These are phyloP conservation scores for Colletotrichum somersetense DNA, from an alignment of 2,329 filamentous ascomycete species.

Conservation along the genomic window DNA sequence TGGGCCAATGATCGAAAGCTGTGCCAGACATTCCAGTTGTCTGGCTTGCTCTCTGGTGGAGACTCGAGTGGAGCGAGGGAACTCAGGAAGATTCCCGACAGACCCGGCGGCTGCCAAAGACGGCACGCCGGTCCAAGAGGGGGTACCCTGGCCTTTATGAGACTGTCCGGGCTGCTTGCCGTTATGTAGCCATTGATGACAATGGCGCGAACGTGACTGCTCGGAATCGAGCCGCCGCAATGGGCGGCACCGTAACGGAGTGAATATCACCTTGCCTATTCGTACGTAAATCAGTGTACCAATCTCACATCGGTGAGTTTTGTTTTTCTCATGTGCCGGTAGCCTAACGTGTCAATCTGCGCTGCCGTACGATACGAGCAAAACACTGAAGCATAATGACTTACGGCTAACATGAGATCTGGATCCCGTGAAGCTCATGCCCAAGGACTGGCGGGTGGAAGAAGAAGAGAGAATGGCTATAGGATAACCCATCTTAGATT, in stretches of 20 bases:
- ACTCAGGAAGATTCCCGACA: conserved; percentile 29
- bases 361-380: conserved; percentile 10
- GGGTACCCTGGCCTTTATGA: background rate
- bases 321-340: background rate
- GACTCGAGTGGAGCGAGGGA: conserved; percentile 31
- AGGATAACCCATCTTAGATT: background rate
- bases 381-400: conserved; percentile 20
- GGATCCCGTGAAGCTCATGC: conserved; percentile 7
- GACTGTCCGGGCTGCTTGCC: background rate
- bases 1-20: conserved; percentile 7
- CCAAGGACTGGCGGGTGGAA: conserved; percentile 7
- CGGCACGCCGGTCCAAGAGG: conserved; percentile 17
- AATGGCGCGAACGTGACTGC: background rate
- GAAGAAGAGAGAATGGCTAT: conserved; percentile 4
- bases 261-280: conserved; percentile 15
- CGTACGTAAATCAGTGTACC: conserved; percentile 3
- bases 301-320: conserved; percentile 24
- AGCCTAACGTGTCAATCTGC: conserved; percentile 15
- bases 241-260: conserved; percentile 7
- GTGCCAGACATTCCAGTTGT: conserved; percentile 18
- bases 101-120: conserved; percentile 20
- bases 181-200: background rate
- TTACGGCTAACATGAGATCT: conserved; percentile 4
- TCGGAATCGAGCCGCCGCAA: conserved; percentile 3
- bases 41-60: conserved; percentile 24